Conservation (phyloP, 192 early-diverging fungal genomes). For the Entophlyctis luteolus region DNA sequence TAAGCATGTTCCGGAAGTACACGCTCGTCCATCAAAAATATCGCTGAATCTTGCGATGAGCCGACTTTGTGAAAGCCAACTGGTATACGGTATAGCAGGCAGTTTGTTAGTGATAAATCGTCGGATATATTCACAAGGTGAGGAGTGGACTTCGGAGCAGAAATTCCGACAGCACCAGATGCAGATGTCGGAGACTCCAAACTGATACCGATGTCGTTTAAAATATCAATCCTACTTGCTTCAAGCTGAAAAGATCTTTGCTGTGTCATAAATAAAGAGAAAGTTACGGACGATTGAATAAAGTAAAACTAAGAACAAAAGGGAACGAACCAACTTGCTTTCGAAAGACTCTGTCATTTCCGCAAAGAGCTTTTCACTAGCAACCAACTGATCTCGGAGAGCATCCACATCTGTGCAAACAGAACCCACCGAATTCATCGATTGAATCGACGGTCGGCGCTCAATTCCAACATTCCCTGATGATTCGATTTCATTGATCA, state of each 20-base stretch:
- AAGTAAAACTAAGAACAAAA: not conserved
- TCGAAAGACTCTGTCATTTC: constrained; percentile 84
- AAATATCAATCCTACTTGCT: constrained; percentile 62
- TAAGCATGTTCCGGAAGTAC: constrained; percentile 59
- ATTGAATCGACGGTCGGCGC: not conserved
- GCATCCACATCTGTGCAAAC: constrained; percentile 26
- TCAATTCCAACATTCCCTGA: not conserved
- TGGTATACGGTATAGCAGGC: constrained; percentile 82
- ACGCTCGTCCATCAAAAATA: constrained; percentile 59
- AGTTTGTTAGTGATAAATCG: constrained; percentile 85
- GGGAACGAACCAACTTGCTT: constrained; percentile 59
- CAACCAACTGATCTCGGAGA: constrained; percentile 74
- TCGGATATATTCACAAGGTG: constrained; percentile 88
- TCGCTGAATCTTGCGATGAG: constrained; percentile 35
- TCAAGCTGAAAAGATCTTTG: constrained; percentile 68
- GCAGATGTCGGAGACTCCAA: constrained; percentile 48
- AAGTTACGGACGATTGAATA: not conserved
- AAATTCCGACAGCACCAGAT: constrained; percentile 61
- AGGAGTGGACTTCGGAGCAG: constrained; percentile 71
- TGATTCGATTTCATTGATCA: not conserved
- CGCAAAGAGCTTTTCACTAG: constrained; percentile 80
- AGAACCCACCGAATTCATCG: not conserved
- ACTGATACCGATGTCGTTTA: constrained; percentile 75
- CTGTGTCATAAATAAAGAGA: not conserved
- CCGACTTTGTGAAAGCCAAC: constrained; percentile 71